phyloP scores from a whole-genome alignment of 2,329 filamentous ascomycete genomes.

The Pseudogymnoascus destructans region DNA sequence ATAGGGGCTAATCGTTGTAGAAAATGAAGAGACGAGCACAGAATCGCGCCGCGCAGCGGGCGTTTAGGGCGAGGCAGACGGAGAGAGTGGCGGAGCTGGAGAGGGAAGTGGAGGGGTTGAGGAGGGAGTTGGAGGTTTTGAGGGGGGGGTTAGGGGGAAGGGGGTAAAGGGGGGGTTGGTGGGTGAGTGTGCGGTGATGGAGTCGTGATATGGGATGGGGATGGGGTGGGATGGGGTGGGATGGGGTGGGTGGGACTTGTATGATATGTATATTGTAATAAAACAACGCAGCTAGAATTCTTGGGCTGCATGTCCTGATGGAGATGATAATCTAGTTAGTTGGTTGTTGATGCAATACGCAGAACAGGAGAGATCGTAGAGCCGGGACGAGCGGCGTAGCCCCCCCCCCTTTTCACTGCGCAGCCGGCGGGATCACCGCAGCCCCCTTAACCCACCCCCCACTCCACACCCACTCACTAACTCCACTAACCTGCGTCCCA shows the following conservation, averaged over 20 bases:
- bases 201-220: background rate
- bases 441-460: background rate
- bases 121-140: background rate
- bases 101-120: background rate
- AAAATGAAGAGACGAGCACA: background rate
- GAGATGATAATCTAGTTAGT: background rate
- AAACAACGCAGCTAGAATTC: background rate
- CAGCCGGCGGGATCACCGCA: background rate
- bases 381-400: too few species aligned
- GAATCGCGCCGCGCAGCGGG: background rate
- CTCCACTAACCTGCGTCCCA: conserved; percentile 8
- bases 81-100: background rate
- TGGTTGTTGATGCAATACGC: background rate
- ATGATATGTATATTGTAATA: background rate
- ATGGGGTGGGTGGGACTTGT: background rate
- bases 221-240: background rate
- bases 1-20: background rate
- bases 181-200: background rate
- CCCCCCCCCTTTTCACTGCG: too few species aligned
- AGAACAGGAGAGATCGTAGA: background rate
- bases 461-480: conserved; percentile 13
- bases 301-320: background rate
- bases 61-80: background rate
- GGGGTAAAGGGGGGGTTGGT: background rate
- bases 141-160: background rate